Percentiles rank a stretch among this genome's conserved stretches.
Conservation (phyloP, 108 stramenopile genomes). For the Asterionellopsis glacialis region DNA sequence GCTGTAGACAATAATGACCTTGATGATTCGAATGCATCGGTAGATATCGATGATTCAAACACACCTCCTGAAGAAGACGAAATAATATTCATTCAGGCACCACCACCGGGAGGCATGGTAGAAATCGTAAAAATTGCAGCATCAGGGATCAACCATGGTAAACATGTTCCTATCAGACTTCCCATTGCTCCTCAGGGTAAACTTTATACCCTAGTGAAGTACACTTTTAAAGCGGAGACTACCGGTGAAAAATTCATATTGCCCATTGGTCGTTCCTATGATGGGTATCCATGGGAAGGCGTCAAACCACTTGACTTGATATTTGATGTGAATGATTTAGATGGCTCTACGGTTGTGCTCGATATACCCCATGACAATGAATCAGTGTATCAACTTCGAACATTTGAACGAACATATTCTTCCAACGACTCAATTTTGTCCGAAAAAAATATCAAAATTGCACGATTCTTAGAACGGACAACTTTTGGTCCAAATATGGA, state of each 20-base stretch:
- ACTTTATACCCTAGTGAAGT: background rate
- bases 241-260: constrained; percentile 13
- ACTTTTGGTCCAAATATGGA: constrained; percentile 43
- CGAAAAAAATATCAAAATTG: constrained; percentile 20
- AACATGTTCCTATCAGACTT: too few species aligned
- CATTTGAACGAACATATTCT: constrained; percentile 4
- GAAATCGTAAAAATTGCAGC: too few species aligned
- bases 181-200: background rate
- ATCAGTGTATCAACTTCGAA: constrained; percentile 4
- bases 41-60: too few species aligned
- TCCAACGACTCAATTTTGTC: background rate
- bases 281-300: constrained; percentile 66
- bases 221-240: background rate
- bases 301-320: constrained; percentile 10
- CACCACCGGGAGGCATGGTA: too few species aligned
- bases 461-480: constrained; percentile 50
- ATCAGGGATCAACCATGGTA: too few species aligned
- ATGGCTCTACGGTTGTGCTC: background rate
- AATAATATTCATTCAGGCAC: too few species aligned
- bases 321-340: background rate
- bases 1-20: too few species aligned
- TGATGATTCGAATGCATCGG: too few species aligned
- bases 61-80: too few species aligned
- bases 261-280: constrained; percentile 63
- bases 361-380: background rate